phyloP scores from a whole-genome alignment of 1,284 basidiomycete species.

The Ceratobasidium sp. region DNA sequence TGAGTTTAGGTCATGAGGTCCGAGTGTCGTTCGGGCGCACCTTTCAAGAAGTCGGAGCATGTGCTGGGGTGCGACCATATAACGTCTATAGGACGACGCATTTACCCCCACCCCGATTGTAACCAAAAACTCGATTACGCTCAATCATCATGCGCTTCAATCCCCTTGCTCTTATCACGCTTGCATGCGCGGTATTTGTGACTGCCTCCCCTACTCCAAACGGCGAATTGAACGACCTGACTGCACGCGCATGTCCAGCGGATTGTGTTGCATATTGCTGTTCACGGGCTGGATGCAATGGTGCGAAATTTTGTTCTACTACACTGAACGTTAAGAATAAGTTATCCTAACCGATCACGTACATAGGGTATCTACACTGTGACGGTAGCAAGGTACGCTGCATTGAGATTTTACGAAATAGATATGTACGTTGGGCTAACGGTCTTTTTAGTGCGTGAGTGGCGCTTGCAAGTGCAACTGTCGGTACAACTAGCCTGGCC shows the following conservation, averaged over 20 bases:
- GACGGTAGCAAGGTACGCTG: conserved; percentile 1
- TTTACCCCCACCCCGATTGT: neutral
- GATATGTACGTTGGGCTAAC: neutral
- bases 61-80: neutral
- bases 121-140: neutral
- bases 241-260: neutral
- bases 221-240: neutral
- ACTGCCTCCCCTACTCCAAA: conserved; percentile 8
- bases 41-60: neutral
- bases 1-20: neutral
- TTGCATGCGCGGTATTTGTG: neutral
- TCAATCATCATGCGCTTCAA: conserved; percentile 18
- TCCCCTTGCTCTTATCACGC: neutral
- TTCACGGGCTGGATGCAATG: conserved; percentile 15
- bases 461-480: conserved; percentile 24
- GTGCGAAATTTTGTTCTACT: neutral
- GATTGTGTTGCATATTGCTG: conserved; percentile 9
- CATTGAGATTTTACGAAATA: neutral
- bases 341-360: neutral
- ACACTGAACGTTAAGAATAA: neutral
- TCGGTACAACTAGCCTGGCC: neutral
- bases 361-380: neutral
- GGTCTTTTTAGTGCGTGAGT: neutral
- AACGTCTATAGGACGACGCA: neutral
- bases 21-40: neutral